Base-by-base conservation (phyloP, 106 monocot genomes). In the Allium fistulosum region DNA sequence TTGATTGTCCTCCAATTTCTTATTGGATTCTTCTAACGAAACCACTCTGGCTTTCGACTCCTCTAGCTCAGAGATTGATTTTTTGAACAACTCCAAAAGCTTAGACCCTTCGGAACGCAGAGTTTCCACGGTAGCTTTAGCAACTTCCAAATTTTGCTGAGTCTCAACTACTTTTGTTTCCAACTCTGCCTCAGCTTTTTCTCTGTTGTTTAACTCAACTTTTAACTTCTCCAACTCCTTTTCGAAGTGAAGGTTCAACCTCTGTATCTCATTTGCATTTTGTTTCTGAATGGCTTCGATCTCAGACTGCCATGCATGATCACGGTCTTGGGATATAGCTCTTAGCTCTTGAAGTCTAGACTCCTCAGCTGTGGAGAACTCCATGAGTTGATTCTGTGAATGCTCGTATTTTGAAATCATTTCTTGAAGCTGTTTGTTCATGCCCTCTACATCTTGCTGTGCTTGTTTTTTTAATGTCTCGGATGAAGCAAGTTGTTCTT, bases 271-370 rank as follows among this genome's bases (percentile, higher is more conserved):
- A 58, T 72, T 81, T 0, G 82, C 72, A 61, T 87, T 84, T 16
- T 94, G 90, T 13, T 82, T 80, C 63, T 87, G 87, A 27, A 87
- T 76, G 22, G 94, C 94, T 69, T 94, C 90, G 3, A 94, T 73
- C 53, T 94, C 90, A 13, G 90, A 87, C 53, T 90, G 80, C 94
- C 94, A 90, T 59, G 80, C 84, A 15, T 82, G 75, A 72, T 94
- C 94, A 1, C 94, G 77, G 28, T 87, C 90, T 52, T 85, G 87
- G 48, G 87, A 84, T 49, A 90, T 75, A 55, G 81, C 84, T 1
- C 87, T 77, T 4, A 94, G 82, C 61, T 94, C 90, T n/a, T 79
- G 80, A 45, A 94, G 69, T 9, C 85, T 70, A 27, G 67, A 71
- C 50, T 93, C 81, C 47, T 93, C 99, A 1, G 78, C 80, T 17